Evolutionary conservation across 2,329 filamentous ascomycete species (phyloP), one percentile per base, ranked within the genome.

Genomic region (Knoxdaviesia capensis): DNA sequence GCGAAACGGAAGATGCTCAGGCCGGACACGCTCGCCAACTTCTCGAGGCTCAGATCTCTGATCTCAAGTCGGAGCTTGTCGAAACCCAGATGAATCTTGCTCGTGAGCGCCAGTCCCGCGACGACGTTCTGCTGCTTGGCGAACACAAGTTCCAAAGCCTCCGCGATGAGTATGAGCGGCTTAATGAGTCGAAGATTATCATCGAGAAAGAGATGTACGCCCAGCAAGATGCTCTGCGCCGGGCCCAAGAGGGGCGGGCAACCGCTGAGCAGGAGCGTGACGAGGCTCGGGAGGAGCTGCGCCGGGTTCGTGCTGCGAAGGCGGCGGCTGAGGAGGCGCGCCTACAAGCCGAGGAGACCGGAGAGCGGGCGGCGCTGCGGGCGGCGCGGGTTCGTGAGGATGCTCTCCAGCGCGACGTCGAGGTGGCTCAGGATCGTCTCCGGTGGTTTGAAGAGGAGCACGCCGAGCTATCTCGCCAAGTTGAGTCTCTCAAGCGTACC

Each of bases 141-240:
- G 86, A 94, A 50, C 87, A 94, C 60, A 92, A 90, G 55, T 83
- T 79, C 51, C 68, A 81, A 38, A 74, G 79, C 41, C 66, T 98
- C 46, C 79, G 87, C 54, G 77, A 87, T 30, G 86, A 96, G 49
- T 93, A 77, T 50, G 79, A 92, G 40, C 73, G 75, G 33, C 68
- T 96, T 33, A 94, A 94, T 51, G 86, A 94, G 48, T 79, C 85
- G 31, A 98, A 98, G 59, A 94, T 94, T 52, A 93, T 78, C 39
- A 94, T 98, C 48, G 88, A 98, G 59, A 96, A 94, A 58, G 88
- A 96, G 59, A 78, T 98, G 56, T 96, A 96, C 55, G 80, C 83
- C 5, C 88, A 96, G 54, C 87, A 94, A 57, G 88, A 98, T 54
- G 81, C 83, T 7, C 71, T 94, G 38, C 77, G 90, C 34, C 76